Percentiles rank a stretch among this genome's conserved stretches.
Evolutionary conservation across 2,329 filamentous ascomycete genomes (phyloP).

Genomic region (Emergomyces orientalis): DNA sequence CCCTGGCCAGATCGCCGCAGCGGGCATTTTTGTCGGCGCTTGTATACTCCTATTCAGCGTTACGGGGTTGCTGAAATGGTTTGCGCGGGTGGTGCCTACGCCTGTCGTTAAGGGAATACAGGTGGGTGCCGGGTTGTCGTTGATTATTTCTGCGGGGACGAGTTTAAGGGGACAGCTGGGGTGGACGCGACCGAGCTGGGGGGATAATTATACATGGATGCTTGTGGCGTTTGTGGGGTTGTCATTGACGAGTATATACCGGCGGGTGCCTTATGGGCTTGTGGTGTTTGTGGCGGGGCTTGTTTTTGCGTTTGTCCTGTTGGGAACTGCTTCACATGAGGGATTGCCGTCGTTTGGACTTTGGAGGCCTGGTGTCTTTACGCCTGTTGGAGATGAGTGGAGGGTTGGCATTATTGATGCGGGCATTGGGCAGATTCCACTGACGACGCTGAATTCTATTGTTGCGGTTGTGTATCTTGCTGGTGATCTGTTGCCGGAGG

Average conservation of each 20-base stretch:
- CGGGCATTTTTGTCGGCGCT: conserved; percentile 67
- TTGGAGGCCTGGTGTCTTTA: conserved; percentile 50
- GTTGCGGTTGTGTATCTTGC: conserved; percentile 77
- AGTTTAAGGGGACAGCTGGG: conserved; percentile 57
- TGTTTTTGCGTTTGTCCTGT: conserved; percentile 49
- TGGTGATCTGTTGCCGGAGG: conserved; percentile 61
- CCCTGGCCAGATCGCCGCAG: conserved; percentile 64
- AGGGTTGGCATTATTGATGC: conserved; percentile 51
- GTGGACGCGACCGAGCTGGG: conserved; percentile 57
- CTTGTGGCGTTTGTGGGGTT: conserved; percentile 64
- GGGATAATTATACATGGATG: conserved; percentile 73
- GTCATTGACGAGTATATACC: conserved; percentile 54
- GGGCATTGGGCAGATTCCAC: conserved; percentile 74
- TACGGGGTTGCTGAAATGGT: conserved; percentile 68
- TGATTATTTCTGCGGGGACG: conserved; percentile 67
- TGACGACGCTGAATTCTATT: conserved; percentile 87
- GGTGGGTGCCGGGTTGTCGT: conserved; percentile 76
- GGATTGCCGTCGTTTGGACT: conserved; percentile 46
- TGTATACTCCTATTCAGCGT: conserved; percentile 67
- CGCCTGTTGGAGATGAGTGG: conserved; percentile 43
- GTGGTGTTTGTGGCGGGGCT: conserved; percentile 61
- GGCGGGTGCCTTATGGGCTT: conserved; percentile 69
- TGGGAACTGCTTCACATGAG: conserved; percentile 15
- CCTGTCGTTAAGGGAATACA: conserved; percentile 93
- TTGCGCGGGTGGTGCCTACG: conserved; percentile 65